Evolutionary conservation across 1,284 basidiomycete species (phyloP).

Genomic region (Agaricales sp.): DNA sequence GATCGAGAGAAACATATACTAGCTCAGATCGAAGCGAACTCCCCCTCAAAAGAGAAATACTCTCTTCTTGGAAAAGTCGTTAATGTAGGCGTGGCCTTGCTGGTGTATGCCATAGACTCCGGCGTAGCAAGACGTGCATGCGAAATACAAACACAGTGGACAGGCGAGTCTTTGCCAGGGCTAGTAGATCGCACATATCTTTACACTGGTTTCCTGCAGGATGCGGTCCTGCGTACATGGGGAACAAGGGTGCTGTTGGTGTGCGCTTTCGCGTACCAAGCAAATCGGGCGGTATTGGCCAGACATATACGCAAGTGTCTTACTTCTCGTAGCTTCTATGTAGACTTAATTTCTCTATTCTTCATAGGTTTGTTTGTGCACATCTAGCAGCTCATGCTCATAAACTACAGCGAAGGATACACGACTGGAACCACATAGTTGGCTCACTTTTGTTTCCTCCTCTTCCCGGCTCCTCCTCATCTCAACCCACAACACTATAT

Average conservation of each 20-base stretch:
- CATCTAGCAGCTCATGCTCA: constrained; percentile 84
- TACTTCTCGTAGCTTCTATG: constrained; percentile 4
- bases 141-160: constrained; percentile 70
- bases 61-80: constrained; percentile 64
- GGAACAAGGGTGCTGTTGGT: constrained; percentile 94
- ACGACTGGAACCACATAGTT: constrained; percentile 79
- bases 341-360: constrained; percentile 8
- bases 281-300: constrained; percentile 46
- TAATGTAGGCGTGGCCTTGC: constrained; percentile 70
- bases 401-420: constrained; percentile 62
- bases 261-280: constrained; percentile 68
- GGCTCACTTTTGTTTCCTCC: constrained; percentile 73
- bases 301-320: constrained; percentile 70
- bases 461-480: constrained; percentile 27
- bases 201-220: constrained; percentile 14
- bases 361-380: constrained; percentile 77
- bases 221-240: constrained; percentile 72
- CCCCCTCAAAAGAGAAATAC: constrained; percentile 59
- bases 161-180: constrained; percentile 21
- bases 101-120: constrained; percentile 73
- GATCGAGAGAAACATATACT: constrained; percentile 53
- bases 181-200: background rate
- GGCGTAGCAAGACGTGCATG: constrained; percentile 47
- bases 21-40: constrained; percentile 58
- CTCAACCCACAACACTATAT: constrained; percentile 46